These are phyloP conservation scores for Heterobasidion parviporum DNA, from an alignment of 1,284 basidiomycete species.

Conservation along the genomic window DNA sequence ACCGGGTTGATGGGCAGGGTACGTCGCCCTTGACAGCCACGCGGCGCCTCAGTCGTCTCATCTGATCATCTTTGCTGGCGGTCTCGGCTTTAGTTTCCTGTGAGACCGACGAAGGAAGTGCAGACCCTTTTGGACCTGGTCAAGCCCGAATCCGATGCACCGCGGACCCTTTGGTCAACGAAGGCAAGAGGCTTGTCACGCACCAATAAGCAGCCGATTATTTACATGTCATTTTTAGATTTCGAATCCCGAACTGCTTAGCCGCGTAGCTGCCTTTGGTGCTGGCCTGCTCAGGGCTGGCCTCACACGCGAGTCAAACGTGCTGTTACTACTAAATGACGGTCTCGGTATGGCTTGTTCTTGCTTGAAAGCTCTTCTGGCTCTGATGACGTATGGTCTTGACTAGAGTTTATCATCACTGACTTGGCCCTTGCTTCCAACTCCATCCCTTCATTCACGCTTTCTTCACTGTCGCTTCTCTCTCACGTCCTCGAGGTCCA, in stretches of 20 bases:
- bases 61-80: not conserved
- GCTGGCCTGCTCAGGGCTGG: constrained; percentile 56
- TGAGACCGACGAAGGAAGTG: constrained; percentile 61
- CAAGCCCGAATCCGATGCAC: constrained; percentile 52
- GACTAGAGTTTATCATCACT: constrained; percentile 62
- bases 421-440: constrained; percentile 69
- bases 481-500: constrained; percentile 53
- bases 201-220: not conserved
- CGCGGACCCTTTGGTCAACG: constrained; percentile 69
- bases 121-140: constrained; percentile 60
- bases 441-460: constrained; percentile 63
- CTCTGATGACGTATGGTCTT: constrained; percentile 1
- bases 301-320: constrained; percentile 58
- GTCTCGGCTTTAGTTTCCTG: constrained; percentile 47
- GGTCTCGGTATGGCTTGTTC: constrained; percentile 43
- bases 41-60: not conserved
- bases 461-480: constrained; percentile 50
- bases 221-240: constrained; percentile 35
- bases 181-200: constrained; percentile 36
- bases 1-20: constrained; percentile 73
- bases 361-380: constrained; percentile 2
- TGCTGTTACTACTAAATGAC: constrained; percentile 67
- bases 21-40: not conserved
- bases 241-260: constrained; percentile 56
- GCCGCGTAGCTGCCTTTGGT: constrained; percentile 58